Evolutionary conservation across 768 basidiomycete species (phyloP), one percentile per base, ranked within the genome.

Genomic region (Xerocomellus amylosporus): DNA sequence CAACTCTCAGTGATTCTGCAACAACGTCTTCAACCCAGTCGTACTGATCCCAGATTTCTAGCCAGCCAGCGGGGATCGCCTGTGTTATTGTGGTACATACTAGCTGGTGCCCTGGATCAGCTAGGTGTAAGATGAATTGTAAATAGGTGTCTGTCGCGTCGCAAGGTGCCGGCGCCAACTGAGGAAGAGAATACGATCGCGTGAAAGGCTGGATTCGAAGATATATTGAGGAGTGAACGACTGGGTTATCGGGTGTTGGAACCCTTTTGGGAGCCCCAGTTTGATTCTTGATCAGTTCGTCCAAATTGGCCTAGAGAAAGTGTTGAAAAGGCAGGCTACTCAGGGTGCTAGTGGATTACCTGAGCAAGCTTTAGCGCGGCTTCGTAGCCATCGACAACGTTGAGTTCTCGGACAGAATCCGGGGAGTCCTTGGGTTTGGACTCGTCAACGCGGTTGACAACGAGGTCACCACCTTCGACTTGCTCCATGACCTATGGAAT

Each of bases 1-100:
- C 90, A 14, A 92, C 76, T 52, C 91, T 76, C 54, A 99, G 73
- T 0, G 84, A 82, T 64, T 98, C 96, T 5, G 94, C 95, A 56
- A 98, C 81, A 37, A 89, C 70, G 65, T 99, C 95, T 71, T 99
- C 97, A 13, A 98, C 94, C 97, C 97, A 96, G 41, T 90, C 87
- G 68, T 93, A 89, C 59, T 86, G 79, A 64, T 97, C 95, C 86
- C 93, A 96, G 41, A 93, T 75, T 5, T 85, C 84, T 51, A 98
- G 69, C 97, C 97, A 99, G 46, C 79, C 75, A n/a, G 74, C 77
- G 0, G 96, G 93, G 20, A 95, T 78, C 6, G 84, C 79, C 68
- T 98, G 97, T 6, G 92, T 91, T 46, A 90, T 69, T 0, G 91
- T 90, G 7, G 85, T 85, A 65, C 87, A 86, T 7, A 77, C 76